Conservation (phyloP, 2,329 filamentous ascomycete species). For the Aspergillus spinulosporus region DNA sequence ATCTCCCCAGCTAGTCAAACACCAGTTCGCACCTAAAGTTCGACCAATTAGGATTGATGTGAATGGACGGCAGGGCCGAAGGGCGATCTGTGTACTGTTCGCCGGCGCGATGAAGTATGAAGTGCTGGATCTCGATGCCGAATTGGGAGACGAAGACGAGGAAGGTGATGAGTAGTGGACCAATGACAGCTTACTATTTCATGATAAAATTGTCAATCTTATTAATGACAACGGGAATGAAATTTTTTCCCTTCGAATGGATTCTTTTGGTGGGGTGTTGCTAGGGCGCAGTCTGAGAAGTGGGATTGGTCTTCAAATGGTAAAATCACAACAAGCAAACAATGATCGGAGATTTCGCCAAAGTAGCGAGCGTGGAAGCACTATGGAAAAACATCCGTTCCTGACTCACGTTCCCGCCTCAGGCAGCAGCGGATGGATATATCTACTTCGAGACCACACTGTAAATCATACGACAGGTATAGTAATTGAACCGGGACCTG, state of each 20-base stretch:
- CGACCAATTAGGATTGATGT: slow-evolving; percentile 53
- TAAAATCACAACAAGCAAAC: slow-evolving; percentile 41
- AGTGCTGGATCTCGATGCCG: slow-evolving; percentile 57
- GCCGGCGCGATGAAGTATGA: slow-evolving; percentile 55
- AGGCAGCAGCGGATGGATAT: slow-evolving; percentile 1
- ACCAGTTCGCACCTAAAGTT: slow-evolving; percentile 51
- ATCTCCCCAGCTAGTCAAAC: slow-evolving; percentile 37
- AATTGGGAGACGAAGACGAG: slow-evolving; percentile 29
- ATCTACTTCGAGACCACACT: neutral
- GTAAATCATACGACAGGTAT: neutral
- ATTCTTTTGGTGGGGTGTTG: slow-evolving; percentile 25
- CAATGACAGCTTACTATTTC: neutral
- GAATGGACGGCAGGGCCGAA: slow-evolving; percentile 56
- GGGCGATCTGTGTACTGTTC: slow-evolving; percentile 57
- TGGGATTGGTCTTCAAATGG: slow-evolving; percentile 29
- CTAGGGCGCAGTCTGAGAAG: slow-evolving; percentile 30
- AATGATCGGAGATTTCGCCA: slow-evolving; percentile 21
- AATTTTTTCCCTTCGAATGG: slow-evolving; percentile 8
- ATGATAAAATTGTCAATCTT: neutral
- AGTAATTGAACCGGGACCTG: no score
- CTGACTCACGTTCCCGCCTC: neutral
- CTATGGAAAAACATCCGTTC: neutral
- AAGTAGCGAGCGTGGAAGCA: neutral
- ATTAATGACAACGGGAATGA: neutral
- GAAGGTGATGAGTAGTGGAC: slow-evolving; percentile 4